Evolutionary conservation across 75 land plant species (phyloP), one percentile per base, ranked within the genome.

Genomic region (Cunninghamia lanceolata): DNA sequence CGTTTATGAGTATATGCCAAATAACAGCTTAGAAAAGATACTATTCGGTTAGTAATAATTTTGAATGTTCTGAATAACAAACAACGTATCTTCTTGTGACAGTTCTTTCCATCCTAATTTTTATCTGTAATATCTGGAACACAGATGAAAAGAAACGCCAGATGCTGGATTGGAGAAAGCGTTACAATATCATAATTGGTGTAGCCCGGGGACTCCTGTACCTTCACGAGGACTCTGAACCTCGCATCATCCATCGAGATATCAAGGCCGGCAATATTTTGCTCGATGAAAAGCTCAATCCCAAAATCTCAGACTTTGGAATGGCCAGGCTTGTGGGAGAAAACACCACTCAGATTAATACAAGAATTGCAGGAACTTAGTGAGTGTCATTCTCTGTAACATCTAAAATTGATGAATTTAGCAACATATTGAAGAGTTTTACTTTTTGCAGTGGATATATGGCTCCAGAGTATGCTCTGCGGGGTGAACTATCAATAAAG

Each of bases 221-320:
- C 54, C 75, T 92, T 30, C 93, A 92, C 84, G 84, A 87, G 70
- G 82, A 89, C 40, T 92, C 93, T 42, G 90, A 87, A 80, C 17
- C 84, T 66, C 88, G 92, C 35, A 89, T 92, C 38, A 89, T 92
- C 43, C 93, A 92, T 86, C 82, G 93, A 63, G 93, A 92, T 86
- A 89, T 92, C 38, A 92, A 92, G 77, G 88, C 93, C 13, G 84
- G 93, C 59, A 92, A 92, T 53, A 88, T 92, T 75, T 78, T 92
- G 21, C 85, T 92, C 34, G 91, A 86, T 47, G 83, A 75, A 7
- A 90, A 92, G 17, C 81, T 89, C 54, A 87, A 91, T 39, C 93
- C 93, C 2, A 87, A 86, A 39, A 87, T 91, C 70, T 88, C 92
- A n/a, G 92, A 91, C 80, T 91, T 89, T 77, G 92, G 92, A 46